Evolutionary conservation across 2,329 filamentous ascomycete genomes (phyloP).

Genomic region (Pseudofabraea citricarpa): DNA sequence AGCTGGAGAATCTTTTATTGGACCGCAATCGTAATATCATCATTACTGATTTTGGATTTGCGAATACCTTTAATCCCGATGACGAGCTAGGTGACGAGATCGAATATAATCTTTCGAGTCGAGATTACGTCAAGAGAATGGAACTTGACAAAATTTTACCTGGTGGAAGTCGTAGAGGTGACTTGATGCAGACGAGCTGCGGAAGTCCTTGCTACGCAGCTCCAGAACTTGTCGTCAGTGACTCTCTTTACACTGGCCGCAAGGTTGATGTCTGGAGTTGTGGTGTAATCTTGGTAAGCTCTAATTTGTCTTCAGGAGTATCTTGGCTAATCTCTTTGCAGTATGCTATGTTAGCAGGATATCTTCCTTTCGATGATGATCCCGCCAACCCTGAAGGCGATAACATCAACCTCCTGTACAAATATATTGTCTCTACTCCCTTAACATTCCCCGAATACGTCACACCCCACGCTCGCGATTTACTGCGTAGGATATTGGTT

Average conservation of each 20-base stretch:
- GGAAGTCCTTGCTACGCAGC: conserved; percentile 97
- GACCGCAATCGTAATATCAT: conserved; percentile 98
- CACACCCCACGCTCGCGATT: conserved; percentile 89
- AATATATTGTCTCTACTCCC: conserved; percentile 96
- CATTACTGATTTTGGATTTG: conserved; percentile 98
- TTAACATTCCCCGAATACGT: conserved; percentile 99
- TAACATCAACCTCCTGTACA: conserved; percentile 98
- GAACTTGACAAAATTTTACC: conserved; percentile 76
- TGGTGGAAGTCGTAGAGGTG: conserved; percentile 76
- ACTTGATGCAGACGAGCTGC: conserved; percentile 98
- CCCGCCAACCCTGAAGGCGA: conserved; percentile 97
- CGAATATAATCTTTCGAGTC: conserved; percentile 79
- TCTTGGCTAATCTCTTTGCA: conserved; percentile 34
- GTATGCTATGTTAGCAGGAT: conserved; percentile 98
- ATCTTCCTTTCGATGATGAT: conserved; percentile 96
- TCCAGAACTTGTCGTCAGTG: conserved; percentile 93
- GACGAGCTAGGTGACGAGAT: conserved; percentile 90
- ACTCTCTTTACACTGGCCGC: conserved; percentile 92
- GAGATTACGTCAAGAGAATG: conserved; percentile 80
- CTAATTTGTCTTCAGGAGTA: conserved; percentile 2
- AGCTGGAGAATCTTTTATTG: conserved; percentile 90
- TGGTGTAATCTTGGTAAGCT: conserved; percentile 89
- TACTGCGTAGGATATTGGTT: conserved; percentile 87
- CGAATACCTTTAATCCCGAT: conserved; percentile 87
- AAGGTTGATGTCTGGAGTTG: conserved; percentile 99